A percentile compares a stretch with the other conserved stretches of the same genome.
Conservation (phyloP, 1,139 yeast species). For the Sugiyamaella grinbergsii region DNA sequence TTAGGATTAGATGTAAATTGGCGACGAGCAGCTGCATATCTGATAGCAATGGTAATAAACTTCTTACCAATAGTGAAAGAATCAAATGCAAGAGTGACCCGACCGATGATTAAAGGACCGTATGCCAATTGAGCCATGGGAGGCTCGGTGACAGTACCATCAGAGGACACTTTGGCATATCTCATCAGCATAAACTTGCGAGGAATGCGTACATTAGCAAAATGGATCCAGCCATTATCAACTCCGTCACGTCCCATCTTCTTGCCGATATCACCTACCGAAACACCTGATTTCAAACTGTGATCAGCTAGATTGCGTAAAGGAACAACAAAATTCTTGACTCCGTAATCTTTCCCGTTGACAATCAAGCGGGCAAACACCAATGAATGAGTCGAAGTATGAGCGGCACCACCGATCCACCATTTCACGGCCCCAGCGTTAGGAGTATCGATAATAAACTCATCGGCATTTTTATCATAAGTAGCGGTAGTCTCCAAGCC, state of each 20-base stretch:
- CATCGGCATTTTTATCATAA: constrained; percentile 64
- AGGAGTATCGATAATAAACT: constrained; percentile 80
- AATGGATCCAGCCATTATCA: constrained; percentile 95
- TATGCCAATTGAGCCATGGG: constrained; percentile 87
- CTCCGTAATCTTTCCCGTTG: constrained; percentile 83
- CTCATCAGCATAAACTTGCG: constrained; percentile 80
- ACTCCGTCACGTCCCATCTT: constrained; percentile 82
- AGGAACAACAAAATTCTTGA: constrained; percentile 87
- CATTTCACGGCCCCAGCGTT: constrained; percentile 86
- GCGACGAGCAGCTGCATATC: constrained; percentile 88
- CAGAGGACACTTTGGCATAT: constrained; percentile 69
- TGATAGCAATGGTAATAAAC: constrained; percentile 77
- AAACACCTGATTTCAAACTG: constrained; percentile 71
- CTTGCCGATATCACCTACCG: constrained; percentile 89
- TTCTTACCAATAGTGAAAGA: constrained; percentile 82
- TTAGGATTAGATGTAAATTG: constrained; percentile 64
- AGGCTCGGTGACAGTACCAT: constrained; percentile 65
- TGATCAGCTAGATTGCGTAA: constrained; percentile 70
- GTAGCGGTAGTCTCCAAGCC: constrained; percentile 91
- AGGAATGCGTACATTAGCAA: constrained; percentile 78
- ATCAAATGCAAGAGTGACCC: constrained; percentile 86
- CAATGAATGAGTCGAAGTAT: constrained; percentile 81
- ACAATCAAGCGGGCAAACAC: constrained; percentile 82
- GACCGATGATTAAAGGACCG: constrained; percentile 82
- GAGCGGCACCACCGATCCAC: constrained; percentile 99